Evolutionary conservation across 2,329 filamentous ascomycete species (phyloP).

Genomic region (Aspergillus jensenii): DNA sequence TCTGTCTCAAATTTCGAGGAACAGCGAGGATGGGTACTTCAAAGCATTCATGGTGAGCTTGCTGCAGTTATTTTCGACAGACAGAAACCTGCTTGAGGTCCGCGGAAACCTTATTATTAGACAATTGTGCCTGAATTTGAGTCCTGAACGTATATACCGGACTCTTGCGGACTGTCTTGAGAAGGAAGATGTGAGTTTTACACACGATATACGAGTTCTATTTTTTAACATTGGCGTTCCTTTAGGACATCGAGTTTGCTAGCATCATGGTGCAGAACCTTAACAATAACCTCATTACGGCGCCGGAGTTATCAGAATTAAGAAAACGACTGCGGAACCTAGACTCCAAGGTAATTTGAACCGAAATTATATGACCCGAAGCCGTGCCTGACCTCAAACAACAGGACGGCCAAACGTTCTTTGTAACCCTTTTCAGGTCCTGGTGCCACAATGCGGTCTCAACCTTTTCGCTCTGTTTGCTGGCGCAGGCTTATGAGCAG

Average conservation of each 20-base stretch:
- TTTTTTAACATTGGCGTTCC: neutral
- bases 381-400: conserved; percentile 18
- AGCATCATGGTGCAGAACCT: conserved; percentile 99
- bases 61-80: conserved; percentile 91
- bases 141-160: conserved; percentile 91
- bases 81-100: conserved; percentile 85
- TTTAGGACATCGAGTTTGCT: conserved; percentile 85
- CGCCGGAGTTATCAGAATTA: conserved; percentile 87
- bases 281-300: conserved; percentile 98
- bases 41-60: conserved; percentile 98
- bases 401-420: conserved; percentile 90
- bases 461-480: conserved; percentile 90
- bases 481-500: conserved; percentile 97
- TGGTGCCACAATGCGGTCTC: conserved; percentile 99
- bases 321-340: conserved; percentile 86
- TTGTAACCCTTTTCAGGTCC: conserved; percentile 88
- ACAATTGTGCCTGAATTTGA: conserved; percentile 88
- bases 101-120: conserved; percentile 95
- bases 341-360: conserved; percentile 67
- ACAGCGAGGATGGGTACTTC: conserved; percentile 97
- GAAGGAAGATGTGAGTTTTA: conserved; percentile 69
- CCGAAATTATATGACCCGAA: neutral
- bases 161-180: conserved; percentile 95
- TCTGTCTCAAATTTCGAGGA: conserved; percentile 91
- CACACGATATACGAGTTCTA: neutral